Evolutionary conservation across 257 asterid species (phyloP), one percentile per base, ranked within the genome.

Genomic region (Salvia miltiorrhiza): DNA sequence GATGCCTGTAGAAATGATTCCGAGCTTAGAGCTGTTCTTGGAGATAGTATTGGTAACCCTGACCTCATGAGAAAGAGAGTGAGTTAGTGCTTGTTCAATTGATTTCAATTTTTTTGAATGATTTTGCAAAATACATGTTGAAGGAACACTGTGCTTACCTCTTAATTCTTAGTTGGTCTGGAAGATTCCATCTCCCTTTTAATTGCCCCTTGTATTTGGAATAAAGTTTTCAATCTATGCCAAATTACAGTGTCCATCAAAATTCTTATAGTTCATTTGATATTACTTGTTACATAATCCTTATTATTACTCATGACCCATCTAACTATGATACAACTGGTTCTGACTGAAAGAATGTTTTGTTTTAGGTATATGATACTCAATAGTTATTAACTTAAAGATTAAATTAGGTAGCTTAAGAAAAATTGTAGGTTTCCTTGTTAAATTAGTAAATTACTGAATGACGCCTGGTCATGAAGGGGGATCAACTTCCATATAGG

Each of bases 11-110:
- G 65, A 71, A 80, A 86, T 79, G 98, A 93, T 68, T 73, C 85
- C 0, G 97, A 93, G 85, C 91, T 93, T 67, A 86, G 97, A 74
- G 92, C 97, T 67, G 95, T 93, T 74, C 88, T 93, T 33, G 96
- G 96, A 41, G 97, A 88, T 78, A 93, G 96, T 72, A 78, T 93
- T 79, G 98, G 98, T 26, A 79, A 93, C 76, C 98, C 98, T 19
- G 97, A 90, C 63, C 94, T 85, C 70, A 93, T 93, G 98, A 86
- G 89, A 71, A 82, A 93, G 79, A 84, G 80, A 71, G 98, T 93
- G 57, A 65, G 82, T 57, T 65, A 10, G 17, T 21, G n/a, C 56
- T 71, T 73, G 39, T 52, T 58, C 11, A 16, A 45, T 26, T 74
- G 19, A 45, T 47, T 28, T 14, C 26, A 30, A 14, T 30, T 35